A percentile compares a stretch with the other conserved stretches of the same genome.
Evolutionary conservation across 345 rosid species (phyloP).

Genomic region (Bruguiera sexangula): DNA sequence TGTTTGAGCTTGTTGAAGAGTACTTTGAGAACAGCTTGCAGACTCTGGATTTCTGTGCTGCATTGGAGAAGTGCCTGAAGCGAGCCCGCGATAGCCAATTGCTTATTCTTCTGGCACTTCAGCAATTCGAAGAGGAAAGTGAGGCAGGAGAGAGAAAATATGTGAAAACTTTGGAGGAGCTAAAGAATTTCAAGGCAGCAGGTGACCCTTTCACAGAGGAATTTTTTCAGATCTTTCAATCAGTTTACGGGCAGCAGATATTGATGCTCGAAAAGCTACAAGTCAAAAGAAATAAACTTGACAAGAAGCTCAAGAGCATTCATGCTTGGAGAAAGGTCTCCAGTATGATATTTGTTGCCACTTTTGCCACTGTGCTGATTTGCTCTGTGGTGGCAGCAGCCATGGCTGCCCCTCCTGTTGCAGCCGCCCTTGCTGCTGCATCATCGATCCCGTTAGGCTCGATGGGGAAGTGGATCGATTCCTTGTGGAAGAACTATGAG

Average conservation of each 20-base stretch:
- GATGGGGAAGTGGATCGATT: constrained; percentile 91
- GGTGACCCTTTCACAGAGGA: constrained; percentile 82
- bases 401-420: constrained; percentile 80
- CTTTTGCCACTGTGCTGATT: constrained; percentile 70
- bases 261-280: constrained; percentile 77
- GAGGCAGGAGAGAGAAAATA: constrained; percentile 39
- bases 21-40: constrained; percentile 85
- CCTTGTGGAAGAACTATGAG: constrained; percentile 78
- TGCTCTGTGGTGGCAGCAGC: constrained; percentile 94
- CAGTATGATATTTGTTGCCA: constrained; percentile 68
- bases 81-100: constrained; percentile 79
- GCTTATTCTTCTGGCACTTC: constrained; percentile 65
- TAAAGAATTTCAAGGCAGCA: constrained; percentile 73
- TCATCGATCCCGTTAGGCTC: constrained; percentile 66
- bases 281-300: constrained; percentile 68
- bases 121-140: constrained; percentile 78
- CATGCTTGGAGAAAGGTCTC: constrained; percentile 87
- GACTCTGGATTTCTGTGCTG: constrained; percentile 79
- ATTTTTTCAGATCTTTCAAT: constrained; percentile 70
- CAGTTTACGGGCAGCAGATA: constrained; percentile 67
- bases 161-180: constrained; percentile 67
- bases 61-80: constrained; percentile 75
- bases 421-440: constrained; percentile 87
- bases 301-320: constrained; percentile 67
- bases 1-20: constrained; percentile 87